A percentile compares a stretch with the other conserved stretches of the same genome.
Evolutionary conservation across 768 basidiomycete genomes (phyloP).

Genomic region (Amylocystis lapponica): DNA sequence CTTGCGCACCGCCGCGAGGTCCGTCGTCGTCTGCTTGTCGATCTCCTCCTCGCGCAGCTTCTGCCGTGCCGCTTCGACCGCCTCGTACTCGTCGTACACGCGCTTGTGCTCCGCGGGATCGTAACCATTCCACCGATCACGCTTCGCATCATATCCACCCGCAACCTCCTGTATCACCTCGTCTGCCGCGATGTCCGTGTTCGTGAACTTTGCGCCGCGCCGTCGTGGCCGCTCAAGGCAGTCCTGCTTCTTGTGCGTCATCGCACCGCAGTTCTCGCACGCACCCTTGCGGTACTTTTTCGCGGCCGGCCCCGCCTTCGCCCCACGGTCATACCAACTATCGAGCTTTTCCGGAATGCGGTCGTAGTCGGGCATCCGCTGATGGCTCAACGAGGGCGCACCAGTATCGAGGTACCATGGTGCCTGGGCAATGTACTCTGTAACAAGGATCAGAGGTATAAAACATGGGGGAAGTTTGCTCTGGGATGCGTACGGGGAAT

Average conservation of each 20-base stretch:
- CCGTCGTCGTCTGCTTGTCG: constrained; percentile 93
- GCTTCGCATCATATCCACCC: constrained; percentile 84
- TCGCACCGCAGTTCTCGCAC: constrained; percentile 97
- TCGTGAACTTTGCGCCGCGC: constrained; percentile 91
- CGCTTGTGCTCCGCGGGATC: constrained; percentile 81
- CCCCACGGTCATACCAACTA: constrained; percentile 88
- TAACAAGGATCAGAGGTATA: background rate
- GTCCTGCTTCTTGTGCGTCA: constrained; percentile 87
- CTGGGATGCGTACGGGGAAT: constrained; percentile 77
- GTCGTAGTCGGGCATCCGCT: constrained; percentile 69
- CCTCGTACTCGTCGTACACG: constrained; percentile 92
- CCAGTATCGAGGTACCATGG: constrained; percentile 99
- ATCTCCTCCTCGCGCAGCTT: constrained; percentile 94
- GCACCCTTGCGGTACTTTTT: constrained; percentile 98
- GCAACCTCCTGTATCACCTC: constrained; percentile 82
- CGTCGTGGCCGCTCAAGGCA: constrained; percentile 96
- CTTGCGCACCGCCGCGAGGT: constrained; percentile 85
- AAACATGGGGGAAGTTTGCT: background rate
- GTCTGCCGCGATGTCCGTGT: constrained; percentile 85
- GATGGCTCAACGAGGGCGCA: constrained; percentile 89
- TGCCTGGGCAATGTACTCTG: constrained; percentile 97
- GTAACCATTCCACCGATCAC: constrained; percentile 98
- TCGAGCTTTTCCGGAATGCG: constrained; percentile 64
- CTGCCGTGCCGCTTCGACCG: constrained; percentile 85
- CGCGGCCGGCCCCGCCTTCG: constrained; percentile 80